Evolutionary conservation across 257 asterid species (phyloP).

Genomic region (Penstemon newberryi): DNA sequence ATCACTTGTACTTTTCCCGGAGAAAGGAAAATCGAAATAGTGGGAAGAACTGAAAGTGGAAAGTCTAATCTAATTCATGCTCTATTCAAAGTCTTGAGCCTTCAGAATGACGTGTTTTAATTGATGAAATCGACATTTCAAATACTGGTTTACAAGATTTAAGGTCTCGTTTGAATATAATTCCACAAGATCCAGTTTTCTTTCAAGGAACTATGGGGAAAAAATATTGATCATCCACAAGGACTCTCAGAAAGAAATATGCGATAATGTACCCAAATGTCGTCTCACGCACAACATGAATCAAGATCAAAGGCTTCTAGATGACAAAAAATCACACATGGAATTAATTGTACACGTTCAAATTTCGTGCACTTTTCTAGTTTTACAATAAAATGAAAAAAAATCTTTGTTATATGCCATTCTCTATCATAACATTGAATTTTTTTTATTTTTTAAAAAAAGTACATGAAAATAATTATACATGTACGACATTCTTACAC

Average conservation of each 20-base stretch:
- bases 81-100: slow-evolving; percentile 43
- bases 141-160: slow-evolving; percentile 71
- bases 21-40: too few species aligned
- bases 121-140: slow-evolving; percentile 67
- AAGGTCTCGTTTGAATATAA: slow-evolving; percentile 67
- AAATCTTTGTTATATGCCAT: too few species aligned
- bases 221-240: slow-evolving; percentile 69
- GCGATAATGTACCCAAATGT: slow-evolving; percentile 71
- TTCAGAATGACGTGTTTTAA: slow-evolving; percentile 54
- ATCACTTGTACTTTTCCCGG: too few species aligned
- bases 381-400: too few species aligned
- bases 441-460: too few species aligned
- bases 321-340: slow-evolving; percentile 17
- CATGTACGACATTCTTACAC: too few species aligned
- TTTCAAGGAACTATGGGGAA: slow-evolving; percentile 77
- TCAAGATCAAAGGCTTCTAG: slow-evolving; percentile 68
- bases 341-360: too few species aligned
- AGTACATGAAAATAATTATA: too few species aligned
- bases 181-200: slow-evolving; percentile 85
- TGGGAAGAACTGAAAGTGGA: too few species aligned
- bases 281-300: slow-evolving; percentile 58
- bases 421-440: too few species aligned
- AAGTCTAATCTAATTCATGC: too few species aligned
- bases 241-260: slow-evolving; percentile 64
- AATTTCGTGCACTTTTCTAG: too few species aligned